Evolutionary conservation across 129 eudicot genomes (phyloP).

Genomic region (Ambrosia artemisiifolia): DNA sequence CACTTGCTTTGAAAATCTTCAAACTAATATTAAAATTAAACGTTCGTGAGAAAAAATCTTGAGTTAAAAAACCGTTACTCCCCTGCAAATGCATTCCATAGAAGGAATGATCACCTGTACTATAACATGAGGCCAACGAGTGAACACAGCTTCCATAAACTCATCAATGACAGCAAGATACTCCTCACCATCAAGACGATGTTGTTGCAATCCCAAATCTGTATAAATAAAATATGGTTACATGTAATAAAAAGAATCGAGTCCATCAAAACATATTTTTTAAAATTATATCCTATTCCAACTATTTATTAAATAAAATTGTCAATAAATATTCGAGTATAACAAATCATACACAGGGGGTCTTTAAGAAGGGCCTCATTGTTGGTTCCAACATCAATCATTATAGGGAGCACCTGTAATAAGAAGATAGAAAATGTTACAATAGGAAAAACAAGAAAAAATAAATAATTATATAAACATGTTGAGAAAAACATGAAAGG

Average conservation of each 20-base stretch:
- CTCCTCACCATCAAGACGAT: slow-evolving; percentile 96
- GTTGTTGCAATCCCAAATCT: slow-evolving; percentile 97
- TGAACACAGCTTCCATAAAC: slow-evolving; percentile 96
- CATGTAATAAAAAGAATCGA: background rate
- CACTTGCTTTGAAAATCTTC: slow-evolving; percentile 99
- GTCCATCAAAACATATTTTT: background rate
- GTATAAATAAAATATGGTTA: slow-evolving; percentile 15
- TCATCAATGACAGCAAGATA: slow-evolving; percentile 86
- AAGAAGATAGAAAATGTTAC: slow-evolving; percentile 1
- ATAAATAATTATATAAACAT: background rate
- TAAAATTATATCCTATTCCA: background rate
- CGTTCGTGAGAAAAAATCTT: background rate
- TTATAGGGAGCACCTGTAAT: slow-evolving; percentile 87
- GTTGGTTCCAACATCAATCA: slow-evolving; percentile 98
- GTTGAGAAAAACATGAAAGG: slow-evolving; percentile 6
- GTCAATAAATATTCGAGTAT: background rate
- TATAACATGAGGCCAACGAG: slow-evolving; percentile 94
- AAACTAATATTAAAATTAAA: slow-evolving; percentile 46
- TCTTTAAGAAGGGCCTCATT: slow-evolving; percentile 90
- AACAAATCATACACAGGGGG: slow-evolving; percentile 64
- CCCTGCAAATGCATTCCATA: background rate
- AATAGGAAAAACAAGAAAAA: background rate
- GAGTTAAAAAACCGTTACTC: background rate
- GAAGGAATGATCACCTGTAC: slow-evolving; percentile 66
- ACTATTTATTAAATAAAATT: background rate